These are phyloP conservation scores for Mikania micrantha DNA, from an alignment of 129 eudicot genomes.

Conservation along the genomic window DNA sequence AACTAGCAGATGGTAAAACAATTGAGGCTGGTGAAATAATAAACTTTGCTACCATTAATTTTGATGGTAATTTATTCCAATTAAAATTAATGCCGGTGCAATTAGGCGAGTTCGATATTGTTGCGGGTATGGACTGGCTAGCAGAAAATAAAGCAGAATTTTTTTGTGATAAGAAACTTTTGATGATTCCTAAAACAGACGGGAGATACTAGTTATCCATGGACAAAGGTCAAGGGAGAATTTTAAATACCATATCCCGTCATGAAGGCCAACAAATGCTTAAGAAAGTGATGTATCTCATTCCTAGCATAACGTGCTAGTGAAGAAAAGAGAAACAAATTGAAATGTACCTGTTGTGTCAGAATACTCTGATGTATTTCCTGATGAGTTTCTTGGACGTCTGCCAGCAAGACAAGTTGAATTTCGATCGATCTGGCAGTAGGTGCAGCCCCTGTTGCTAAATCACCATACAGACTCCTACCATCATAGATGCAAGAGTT, in stretches of 20 bases:
- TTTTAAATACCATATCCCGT: neutral
- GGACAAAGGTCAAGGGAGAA: neutral
- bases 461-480: too few relatives aligned
- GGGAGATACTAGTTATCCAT: neutral
- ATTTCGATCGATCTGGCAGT: neutral
- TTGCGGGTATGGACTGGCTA: too few relatives aligned
- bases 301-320: too few relatives aligned
- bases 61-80: neutral
- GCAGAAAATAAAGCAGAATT: neutral
- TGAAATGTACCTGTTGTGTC: too few relatives aligned
- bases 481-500: too few relatives aligned
- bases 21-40: too few relatives aligned
- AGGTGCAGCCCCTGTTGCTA: neutral
- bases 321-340: too few relatives aligned
- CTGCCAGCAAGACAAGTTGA: neutral
- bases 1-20: too few relatives aligned
- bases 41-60: neutral
- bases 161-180: neutral
- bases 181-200: neutral
- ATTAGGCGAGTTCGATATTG: neutral
- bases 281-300: neutral
- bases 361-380: too few relatives aligned
- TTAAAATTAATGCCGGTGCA: neutral
- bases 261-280: neutral
- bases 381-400: neutral